Evolutionary conservation across 768 basidiomycete genomes (phyloP).

Genomic region (Obba rivulosa): DNA sequence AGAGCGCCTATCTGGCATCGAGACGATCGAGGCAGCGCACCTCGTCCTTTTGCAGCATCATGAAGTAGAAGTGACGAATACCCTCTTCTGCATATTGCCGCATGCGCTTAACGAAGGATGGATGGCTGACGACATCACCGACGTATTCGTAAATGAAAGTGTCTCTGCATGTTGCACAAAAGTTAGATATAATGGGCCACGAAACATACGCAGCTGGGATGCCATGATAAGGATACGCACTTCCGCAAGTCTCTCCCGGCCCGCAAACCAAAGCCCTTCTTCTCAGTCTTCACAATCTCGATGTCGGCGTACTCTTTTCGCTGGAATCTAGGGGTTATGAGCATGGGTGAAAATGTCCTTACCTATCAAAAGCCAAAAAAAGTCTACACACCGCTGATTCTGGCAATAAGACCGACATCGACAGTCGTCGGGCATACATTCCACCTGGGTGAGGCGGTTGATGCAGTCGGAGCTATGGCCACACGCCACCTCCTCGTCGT

Average conservation of each 20-base stretch:
- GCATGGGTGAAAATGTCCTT: not conserved
- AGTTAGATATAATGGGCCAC: not conserved
- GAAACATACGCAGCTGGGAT: not conserved
- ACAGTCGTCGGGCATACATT: constrained; percentile 90
- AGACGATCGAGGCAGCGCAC: constrained; percentile 42
- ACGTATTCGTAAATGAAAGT: constrained; percentile 96
- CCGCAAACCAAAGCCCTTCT: constrained; percentile 92
- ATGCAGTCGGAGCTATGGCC: constrained; percentile 91
- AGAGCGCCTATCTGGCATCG: not conserved
- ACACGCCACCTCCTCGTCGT: constrained; percentile 66
- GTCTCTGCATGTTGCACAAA: constrained; percentile 50
- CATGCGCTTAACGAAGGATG: constrained; percentile 90
- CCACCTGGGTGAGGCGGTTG: constrained; percentile 94
- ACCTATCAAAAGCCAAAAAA: not conserved
- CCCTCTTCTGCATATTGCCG: constrained; percentile 89
- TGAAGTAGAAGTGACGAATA: constrained; percentile 96
- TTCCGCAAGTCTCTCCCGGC: constrained; percentile 61
- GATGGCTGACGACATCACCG: constrained; percentile 89
- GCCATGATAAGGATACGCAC: constrained; percentile 36
- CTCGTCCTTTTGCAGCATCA: constrained; percentile 99
- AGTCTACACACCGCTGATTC: constrained; percentile 77
- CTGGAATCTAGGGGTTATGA: constrained; percentile 62
- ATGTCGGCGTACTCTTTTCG: constrained; percentile 79
- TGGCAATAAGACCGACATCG: constrained; percentile 75
- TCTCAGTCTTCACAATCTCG: constrained; percentile 88